These are phyloP conservation scores for Blechomonas ayalai DNA, from an alignment of 208 protist species.

Conservation along the genomic window DNA sequence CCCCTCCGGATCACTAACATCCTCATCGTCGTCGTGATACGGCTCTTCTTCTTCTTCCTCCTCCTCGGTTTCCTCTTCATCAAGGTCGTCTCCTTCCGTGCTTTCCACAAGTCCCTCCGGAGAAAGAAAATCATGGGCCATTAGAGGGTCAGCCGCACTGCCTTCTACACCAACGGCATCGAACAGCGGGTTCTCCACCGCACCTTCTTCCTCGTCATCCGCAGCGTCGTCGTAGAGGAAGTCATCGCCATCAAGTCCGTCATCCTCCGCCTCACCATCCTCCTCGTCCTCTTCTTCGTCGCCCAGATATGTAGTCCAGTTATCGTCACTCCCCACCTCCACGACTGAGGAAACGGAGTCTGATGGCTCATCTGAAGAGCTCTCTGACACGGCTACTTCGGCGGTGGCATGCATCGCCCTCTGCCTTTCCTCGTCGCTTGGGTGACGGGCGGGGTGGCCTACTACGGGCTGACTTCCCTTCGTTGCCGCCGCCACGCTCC, in stretches of 20 bases:
- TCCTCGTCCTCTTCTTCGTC: conserved; percentile 10
- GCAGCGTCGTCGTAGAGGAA: conserved; percentile 25
- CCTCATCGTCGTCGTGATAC: conserved; percentile 10
- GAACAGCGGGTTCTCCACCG: conserved; percentile 2
- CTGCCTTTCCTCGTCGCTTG: conserved; percentile 23
- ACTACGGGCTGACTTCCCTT: too few species aligned
- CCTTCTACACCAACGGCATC: conserved; percentile 11
- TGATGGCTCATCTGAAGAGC: too few species aligned
- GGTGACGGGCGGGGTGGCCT: too few species aligned
- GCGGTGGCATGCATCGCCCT: conserved; percentile 14
- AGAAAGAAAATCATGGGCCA: background rate
- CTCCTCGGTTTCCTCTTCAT: conserved; percentile 15
- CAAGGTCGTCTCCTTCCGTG: conserved; percentile 23
- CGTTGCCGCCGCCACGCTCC: conserved; percentile 16
- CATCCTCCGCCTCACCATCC: conserved; percentile 8
- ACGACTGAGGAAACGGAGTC: too few species aligned
- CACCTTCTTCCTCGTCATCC: conserved; percentile 12
- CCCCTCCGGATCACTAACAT: too few species aligned
- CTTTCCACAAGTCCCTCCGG: conserved; percentile 12
- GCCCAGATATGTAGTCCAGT: conserved; percentile 28
- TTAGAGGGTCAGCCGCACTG: background rate
- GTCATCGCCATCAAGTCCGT: conserved; percentile 27
- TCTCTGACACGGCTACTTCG: background rate
- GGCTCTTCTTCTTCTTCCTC: conserved; percentile 8
- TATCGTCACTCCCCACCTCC: conserved; percentile 13